Evolutionary conservation across 495 filamentous ascomycete genomes (phyloP), one percentile per base, ranked within the genome.

Genomic region (Lasiosphaeris hirsuta): DNA sequence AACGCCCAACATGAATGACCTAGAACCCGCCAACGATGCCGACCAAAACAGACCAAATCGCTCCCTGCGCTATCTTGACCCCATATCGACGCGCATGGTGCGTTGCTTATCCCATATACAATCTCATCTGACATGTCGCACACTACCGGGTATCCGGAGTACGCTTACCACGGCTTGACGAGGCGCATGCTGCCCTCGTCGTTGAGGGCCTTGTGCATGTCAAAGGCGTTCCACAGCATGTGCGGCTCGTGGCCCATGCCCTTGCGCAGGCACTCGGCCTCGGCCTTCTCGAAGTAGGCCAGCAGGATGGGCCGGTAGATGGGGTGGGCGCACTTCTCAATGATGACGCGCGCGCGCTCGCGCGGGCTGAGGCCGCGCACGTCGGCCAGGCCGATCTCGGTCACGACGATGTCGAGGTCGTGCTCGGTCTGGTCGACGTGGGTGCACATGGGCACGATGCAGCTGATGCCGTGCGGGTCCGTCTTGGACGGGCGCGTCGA

Each of bases 371-470:
- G 72, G 19, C 90, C 91, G 30, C 90, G 82, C 9, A 96, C 90
- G 69, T 96, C 90, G 37, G 91, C 91, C 1, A 93, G 81, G 64
- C 91, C 91, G 67, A 87, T 84, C 74, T 96, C 91, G 3, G 91
- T 96, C 8, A 96, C 91, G 50, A 95, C 71, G 13, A 95, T 84
- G 62, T 96, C 91, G 40, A 96, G 81, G 69, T 88, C 91, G 72
- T 95, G 90, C 77, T 95, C 91, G 0, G 91, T 95, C 80, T 94
- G 91, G 73, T 96, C 91, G 61, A 96, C 79, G 76, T 96, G 91
- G 7, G 91, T 95, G 71, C 87, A 90, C 88, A 95, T 92, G 46
- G 91, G 90, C 35, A 96, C 90, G 62, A 96, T 93, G 75, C 90
- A 94, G 66, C 78, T 84, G 48, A 96, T 82, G 64, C 91, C 91